phyloP scores from a whole-genome alignment of 1,139 yeast species.

The Geotrichum siamense region DNA sequence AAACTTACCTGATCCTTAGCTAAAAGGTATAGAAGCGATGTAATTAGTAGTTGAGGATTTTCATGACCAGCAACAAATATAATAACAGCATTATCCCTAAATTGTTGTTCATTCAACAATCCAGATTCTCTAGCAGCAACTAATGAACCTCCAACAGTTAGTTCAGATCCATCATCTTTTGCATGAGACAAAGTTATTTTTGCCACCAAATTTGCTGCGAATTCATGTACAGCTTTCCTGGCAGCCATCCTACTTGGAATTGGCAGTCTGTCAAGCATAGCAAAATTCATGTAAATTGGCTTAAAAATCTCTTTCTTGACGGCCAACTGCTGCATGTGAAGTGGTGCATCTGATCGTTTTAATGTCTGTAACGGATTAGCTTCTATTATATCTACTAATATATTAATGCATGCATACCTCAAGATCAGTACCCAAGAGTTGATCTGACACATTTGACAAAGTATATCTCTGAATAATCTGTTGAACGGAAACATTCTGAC shows the following conservation, averaged over 20 bases:
- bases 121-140: slow-evolving; percentile 38
- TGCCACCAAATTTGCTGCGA: slow-evolving; percentile 37
- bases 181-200: slow-evolving; percentile 26
- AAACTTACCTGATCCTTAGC: slow-evolving; percentile 35
- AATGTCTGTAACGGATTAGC: slow-evolving; percentile 25
- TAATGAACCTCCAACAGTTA: slow-evolving; percentile 34
- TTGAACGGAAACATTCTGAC: slow-evolving; percentile 31
- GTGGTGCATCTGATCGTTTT: slow-evolving; percentile 28
- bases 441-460: slow-evolving; percentile 47
- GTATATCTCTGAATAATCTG: slow-evolving; percentile 44
- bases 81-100: slow-evolving; percentile 52
- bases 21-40: slow-evolving; percentile 44
- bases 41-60: slow-evolving; percentile 49
- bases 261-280: slow-evolving; percentile 46
- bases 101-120: slow-evolving; percentile 41
- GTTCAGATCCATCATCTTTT: slow-evolving; percentile 26
- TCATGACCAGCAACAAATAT: slow-evolving; percentile 56
- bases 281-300: slow-evolving; percentile 51
- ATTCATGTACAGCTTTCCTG: slow-evolving; percentile 40
- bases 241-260: slow-evolving; percentile 46
- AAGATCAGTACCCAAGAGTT: slow-evolving; percentile 47
- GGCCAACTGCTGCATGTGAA: slow-evolving; percentile 40
- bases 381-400: not conserved
- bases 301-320: slow-evolving; percentile 51
- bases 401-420: slow-evolving; percentile 25